Percentiles rank a stretch among this genome's conserved stretches.
Conservation (phyloP, 2,329 filamentous ascomycete species). For the Arthrobotrys sinensis region DNA sequence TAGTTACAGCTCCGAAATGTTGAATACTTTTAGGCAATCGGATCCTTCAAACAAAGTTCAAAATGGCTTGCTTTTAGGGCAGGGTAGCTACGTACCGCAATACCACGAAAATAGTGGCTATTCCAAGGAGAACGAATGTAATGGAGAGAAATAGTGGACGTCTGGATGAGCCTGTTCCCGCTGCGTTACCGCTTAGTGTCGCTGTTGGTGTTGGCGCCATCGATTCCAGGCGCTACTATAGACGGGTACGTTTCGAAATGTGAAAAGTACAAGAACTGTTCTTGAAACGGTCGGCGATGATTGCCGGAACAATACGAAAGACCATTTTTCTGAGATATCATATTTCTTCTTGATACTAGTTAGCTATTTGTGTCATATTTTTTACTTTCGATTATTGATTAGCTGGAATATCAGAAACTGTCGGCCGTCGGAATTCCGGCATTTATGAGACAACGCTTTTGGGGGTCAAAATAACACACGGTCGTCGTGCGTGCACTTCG, state of each 20-base stretch:
- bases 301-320: background rate
- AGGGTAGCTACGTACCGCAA: conserved; percentile 60
- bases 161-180: conserved; percentile 23
- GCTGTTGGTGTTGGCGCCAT: conserved; percentile 39
- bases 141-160: conserved; percentile 58
- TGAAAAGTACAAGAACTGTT: background rate
- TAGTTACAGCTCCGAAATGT: background rate
- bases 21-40: conserved; percentile 1
- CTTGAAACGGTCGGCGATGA: background rate
- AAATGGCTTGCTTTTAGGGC: conserved; percentile 8
- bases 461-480: conserved; percentile 30
- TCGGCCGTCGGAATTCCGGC: background rate
- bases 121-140: conserved; percentile 61
- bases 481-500: background rate
- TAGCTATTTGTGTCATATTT: conserved; percentile 5
- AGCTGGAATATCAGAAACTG: background rate
- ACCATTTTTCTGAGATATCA: background rate
- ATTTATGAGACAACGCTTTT: conserved; percentile 23
- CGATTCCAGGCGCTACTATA: background rate
- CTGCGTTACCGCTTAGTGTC: conserved; percentile 25
- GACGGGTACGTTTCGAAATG: background rate
- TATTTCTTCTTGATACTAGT: background rate
- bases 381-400: background rate
- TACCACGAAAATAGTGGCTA: conserved; percentile 63
- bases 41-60: no score